Evolutionary conservation across 108 stramenopile genomes (phyloP), one percentile per base, ranked within the genome.

Genomic region (Conticribra guillardii): DNA sequence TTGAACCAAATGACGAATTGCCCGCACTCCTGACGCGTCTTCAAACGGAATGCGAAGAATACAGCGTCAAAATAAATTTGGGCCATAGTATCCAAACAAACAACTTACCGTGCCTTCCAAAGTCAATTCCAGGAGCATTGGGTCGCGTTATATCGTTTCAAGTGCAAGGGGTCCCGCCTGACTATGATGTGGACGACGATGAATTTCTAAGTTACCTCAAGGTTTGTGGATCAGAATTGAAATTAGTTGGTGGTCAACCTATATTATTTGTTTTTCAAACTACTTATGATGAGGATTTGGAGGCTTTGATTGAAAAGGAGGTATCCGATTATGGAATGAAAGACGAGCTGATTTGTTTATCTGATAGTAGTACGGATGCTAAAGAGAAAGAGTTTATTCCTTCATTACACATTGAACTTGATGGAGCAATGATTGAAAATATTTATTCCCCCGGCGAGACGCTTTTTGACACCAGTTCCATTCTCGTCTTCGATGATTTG

Each of bases 401-500:
- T 18, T 59, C 71, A 2, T 11, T 60, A 29, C 72, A 74, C 14
- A 33, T 82, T 9, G 62, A 85, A 64, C 37, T 88, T 4, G 87
- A 88, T 59, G 87, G 84, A 19, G 87, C 84, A 2, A 33, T 68
- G 22, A 67, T 84, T 14, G 26, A 54, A 46, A 34, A 68, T 34
- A 52, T 69, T 57, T 64, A 64, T 29, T 49, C 48, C 19, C 61
- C 73, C 45, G 52, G 47, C 11, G 37, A 70, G 16, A 45, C 26
- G 3, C 76, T 74, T 58, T 86, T 81, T 75, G 87, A 88, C 56
- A 86, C 83, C 15, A 85, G 84, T 53, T 72, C 81, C 11, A 46
- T 85, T 11, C 11, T 82, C 26, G 69, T 86, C 22, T 86, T 88
- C 66, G 87, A 88, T 47, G 57, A 88, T 73, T 57, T 88, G 8